Percentiles rank a stretch among this genome's conserved stretches.
These are phyloP conservation scores for Verticillium zaregamsianum DNA, from an alignment of 2,329 filamentous ascomycete species.

Conservation along the genomic window DNA sequence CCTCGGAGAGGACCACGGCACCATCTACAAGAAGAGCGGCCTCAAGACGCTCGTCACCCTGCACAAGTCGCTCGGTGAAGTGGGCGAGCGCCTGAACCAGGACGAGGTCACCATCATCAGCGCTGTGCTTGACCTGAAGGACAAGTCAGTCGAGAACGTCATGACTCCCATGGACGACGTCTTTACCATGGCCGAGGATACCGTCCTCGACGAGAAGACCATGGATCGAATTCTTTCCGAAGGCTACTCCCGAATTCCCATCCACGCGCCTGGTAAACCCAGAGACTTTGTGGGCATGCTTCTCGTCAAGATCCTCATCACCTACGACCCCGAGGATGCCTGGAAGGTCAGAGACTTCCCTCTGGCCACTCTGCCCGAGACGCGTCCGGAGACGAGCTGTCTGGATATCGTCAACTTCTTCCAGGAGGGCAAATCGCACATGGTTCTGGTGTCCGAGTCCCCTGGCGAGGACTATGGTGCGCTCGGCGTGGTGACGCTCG, in stretches of 20 bases:
- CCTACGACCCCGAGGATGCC: slow-evolving; percentile 92
- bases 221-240: slow-evolving; percentile 93
- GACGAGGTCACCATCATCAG: slow-evolving; percentile 99
- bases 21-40: slow-evolving; percentile 96
- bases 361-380: slow-evolving; percentile 90
- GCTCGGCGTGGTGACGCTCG: slow-evolving; percentile 88
- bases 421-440: slow-evolving; percentile 98
- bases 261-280: slow-evolving; percentile 78
- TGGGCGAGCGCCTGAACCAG: slow-evolving; percentile 85
- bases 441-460: slow-evolving; percentile 89
- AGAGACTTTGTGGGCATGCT: slow-evolving; percentile 96
- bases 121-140: slow-evolving; percentile 91
- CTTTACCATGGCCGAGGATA: slow-evolving; percentile 94
- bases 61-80: slow-evolving; percentile 85
- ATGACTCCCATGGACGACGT: slow-evolving; percentile 99
- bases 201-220: slow-evolving; percentile 84
- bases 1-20: slow-evolving; percentile 85
- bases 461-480: slow-evolving; percentile 91
- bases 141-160: slow-evolving; percentile 89
- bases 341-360: slow-evolving; percentile 86
- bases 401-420: slow-evolving; percentile 99
- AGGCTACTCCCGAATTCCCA: slow-evolving; percentile 93
- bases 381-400: slow-evolving; percentile 90
- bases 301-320: slow-evolving; percentile 96
- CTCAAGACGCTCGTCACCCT: slow-evolving; percentile 94